Percentiles rank a stretch among this genome's conserved stretches.
Conservation (phyloP, 768 basidiomycete genomes). For the Piloderma croceum region DNA sequence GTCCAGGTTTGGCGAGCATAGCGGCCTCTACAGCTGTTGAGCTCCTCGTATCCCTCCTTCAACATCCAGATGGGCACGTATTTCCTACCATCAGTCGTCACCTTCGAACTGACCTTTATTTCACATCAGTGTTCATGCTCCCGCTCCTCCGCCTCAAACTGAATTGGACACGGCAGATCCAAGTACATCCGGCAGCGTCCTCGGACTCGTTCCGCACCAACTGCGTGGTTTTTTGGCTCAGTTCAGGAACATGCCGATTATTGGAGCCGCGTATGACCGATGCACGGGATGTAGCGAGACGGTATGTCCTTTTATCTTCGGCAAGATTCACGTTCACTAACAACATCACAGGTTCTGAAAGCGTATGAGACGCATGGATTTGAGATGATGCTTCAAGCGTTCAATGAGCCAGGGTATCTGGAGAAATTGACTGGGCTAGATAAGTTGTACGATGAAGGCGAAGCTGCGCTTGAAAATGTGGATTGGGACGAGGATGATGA, state of each 20-base stretch:
- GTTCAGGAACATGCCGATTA: constrained; percentile 79
- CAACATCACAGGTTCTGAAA: constrained; percentile 55
- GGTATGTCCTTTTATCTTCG: constrained; percentile 35
- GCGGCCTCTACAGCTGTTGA: constrained; percentile 92
- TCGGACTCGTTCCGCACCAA: constrained; percentile 92
- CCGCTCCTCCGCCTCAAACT: constrained; percentile 53
- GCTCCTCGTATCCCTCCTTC: constrained; percentile 79
- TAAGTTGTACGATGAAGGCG: constrained; percentile 68
- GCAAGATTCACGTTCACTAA: not conserved
- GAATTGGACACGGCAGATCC: constrained; percentile 25
- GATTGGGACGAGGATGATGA: constrained; percentile 49
- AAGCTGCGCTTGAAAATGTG: constrained; percentile 72
- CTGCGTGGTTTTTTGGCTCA: constrained; percentile 85
- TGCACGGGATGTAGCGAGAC: constrained; percentile 90
- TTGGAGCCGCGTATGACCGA: constrained; percentile 77
- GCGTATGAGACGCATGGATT: constrained; percentile 82
- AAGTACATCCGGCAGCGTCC: constrained; percentile 42
- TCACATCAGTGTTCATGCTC: constrained; percentile 48
- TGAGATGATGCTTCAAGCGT: constrained; percentile 70
- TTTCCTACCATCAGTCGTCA: not conserved
- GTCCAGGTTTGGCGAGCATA: constrained; percentile 90
- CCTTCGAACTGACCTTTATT: not conserved
- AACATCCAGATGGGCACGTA: constrained; percentile 81
- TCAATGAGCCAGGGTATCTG: constrained; percentile 74
- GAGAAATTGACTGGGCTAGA: constrained; percentile 76